Base-by-base conservation (phyloP, 495 filamentous ascomycete genomes). In the Neurospora tetrasperma region DNA sequence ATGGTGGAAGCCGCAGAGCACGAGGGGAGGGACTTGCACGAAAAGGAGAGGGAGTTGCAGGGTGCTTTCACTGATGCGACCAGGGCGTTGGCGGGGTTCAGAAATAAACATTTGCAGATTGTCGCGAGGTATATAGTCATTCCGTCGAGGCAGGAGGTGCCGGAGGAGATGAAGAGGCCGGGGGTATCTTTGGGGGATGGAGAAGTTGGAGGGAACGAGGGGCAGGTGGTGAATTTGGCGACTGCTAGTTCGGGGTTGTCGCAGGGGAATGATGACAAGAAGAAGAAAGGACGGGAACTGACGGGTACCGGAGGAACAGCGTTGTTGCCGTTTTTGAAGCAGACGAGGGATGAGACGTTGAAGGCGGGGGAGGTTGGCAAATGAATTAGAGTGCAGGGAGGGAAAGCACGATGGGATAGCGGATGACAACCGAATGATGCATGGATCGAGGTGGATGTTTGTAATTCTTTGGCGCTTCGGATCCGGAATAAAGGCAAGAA, bases 81-180 rank as follows among this genome's bases (percentile, higher is more conserved):
- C 9, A 88, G 89, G 38, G 95, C 96, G 85, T 85, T 98, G 44
- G 90, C 91, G 1, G 85, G 86, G 54, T 90, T 99, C 73, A 88
- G 96, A 62, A 92, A 94, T 78, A 94, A 92, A 76, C 96, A 99
- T 75, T 90, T 98, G 77, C 90, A 92, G 79, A 93, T 99, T 75
- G 96, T 99, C 4, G 91, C 93, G 41, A 88, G 96, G 31, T 99
- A 98, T 78, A 97, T 99, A 78, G 90, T 98, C 73, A 81, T 97
- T 71, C 90, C 87, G 48, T 82, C 83, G 11, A 78, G 81, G 42
- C 83, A 83, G 73, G 74, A 70, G 20, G 42, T 41, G 14, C 41
- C 23, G 31, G 62, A 35, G 20, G 27, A 10, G 31, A 3, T 31
- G 16, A 20, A 27, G 42, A 66, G 35, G 5, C 35, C 35, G 35